Percentiles rank a stretch among this genome's conserved stretches.
Conservation (phyloP, 768 basidiomycete genomes). For the Panus rudis region DNA sequence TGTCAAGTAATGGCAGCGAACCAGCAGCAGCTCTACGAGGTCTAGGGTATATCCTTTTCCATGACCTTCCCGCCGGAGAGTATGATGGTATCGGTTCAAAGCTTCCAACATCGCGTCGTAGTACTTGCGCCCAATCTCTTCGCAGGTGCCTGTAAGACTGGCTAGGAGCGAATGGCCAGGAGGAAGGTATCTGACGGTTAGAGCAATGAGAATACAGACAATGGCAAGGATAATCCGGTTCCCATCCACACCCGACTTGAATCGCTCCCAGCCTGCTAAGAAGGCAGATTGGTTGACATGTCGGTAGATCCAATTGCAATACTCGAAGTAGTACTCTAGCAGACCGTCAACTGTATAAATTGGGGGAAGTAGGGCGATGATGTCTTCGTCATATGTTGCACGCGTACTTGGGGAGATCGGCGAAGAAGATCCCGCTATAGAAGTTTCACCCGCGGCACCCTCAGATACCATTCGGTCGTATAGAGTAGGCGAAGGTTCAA, state of each 20-base stretch:
- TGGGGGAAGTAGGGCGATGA: conserved; percentile 58
- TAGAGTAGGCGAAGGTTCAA: too few relatives aligned
- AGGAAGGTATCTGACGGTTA: conserved; percentile 68
- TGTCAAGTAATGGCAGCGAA: conserved; percentile 65
- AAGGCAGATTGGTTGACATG: conserved; percentile 65
- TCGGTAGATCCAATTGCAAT: conserved; percentile 84
- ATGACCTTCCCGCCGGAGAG: conserved; percentile 25
- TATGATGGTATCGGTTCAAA: conserved; percentile 53
- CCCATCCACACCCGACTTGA: conserved; percentile 57
- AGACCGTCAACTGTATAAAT: conserved; percentile 67
- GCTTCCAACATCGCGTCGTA: conserved; percentile 64
- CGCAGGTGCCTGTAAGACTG: conserved; percentile 39
- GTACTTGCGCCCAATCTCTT: conserved; percentile 58
- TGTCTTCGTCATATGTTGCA: conserved; percentile 65
- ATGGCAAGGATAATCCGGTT: conserved; percentile 69
- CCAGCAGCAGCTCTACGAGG: conserved; percentile 66
- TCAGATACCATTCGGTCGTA: too few relatives aligned
- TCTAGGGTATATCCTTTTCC: conserved; percentile 41
- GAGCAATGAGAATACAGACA: conserved; percentile 67
- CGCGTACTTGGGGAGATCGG: too few relatives aligned
- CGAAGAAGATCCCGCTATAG: too few relatives aligned
- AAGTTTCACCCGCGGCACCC: too few relatives aligned
- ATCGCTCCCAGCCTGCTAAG: conserved; percentile 60
- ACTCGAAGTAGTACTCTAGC: conserved; percentile 73
- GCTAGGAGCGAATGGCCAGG: conserved; percentile 55